Evolutionary conservation across 2,329 filamentous ascomycete genomes (phyloP).

Genomic region (Lecanicillium sp.): DNA sequence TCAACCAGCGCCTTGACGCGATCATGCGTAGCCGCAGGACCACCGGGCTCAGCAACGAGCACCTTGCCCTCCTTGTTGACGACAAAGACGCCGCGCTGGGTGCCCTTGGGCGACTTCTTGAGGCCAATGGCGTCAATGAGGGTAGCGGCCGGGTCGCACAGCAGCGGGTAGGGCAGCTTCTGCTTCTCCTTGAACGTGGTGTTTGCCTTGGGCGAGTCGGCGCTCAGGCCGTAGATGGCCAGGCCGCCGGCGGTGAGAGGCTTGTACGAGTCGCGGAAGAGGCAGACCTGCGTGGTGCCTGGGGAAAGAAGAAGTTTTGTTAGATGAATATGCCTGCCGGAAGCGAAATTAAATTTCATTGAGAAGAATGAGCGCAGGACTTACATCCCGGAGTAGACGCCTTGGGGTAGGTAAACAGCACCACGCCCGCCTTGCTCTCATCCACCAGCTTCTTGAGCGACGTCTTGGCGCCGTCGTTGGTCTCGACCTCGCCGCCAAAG

Average conservation of each 20-base stretch:
- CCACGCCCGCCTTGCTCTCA: conserved; percentile 76
- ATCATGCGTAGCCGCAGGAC: conserved; percentile 69
- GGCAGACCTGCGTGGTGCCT: conserved; percentile 90
- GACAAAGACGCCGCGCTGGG: conserved; percentile 79
- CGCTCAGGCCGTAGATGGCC: conserved; percentile 82
- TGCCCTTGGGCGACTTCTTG: conserved; percentile 76
- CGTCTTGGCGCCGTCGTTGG: conserved; percentile 73
- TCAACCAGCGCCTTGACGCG: conserved; percentile 66
- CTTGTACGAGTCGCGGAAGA: conserved; percentile 81
- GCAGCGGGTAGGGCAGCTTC: conserved; percentile 76
- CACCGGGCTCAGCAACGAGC: conserved; percentile 64
- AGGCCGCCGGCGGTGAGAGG: conserved; percentile 71
- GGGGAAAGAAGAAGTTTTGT: conserved; percentile 1
- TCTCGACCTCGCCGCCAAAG: conserved; percentile 70
- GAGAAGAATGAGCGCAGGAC: conserved; percentile 27
- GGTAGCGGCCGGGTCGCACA: conserved; percentile 70
- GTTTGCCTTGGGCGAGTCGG: conserved; percentile 85
- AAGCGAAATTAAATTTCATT: no score
- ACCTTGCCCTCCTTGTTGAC: conserved; percentile 78
- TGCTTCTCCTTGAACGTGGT: conserved; percentile 89
- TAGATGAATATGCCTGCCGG: no score
- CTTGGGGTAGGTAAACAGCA: conserved; percentile 92
- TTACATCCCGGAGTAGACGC: conserved; percentile 92
- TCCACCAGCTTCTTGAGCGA: conserved; percentile 75
- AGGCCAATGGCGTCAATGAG: conserved; percentile 84